Evolutionary conservation across 305 asterid genomes (phyloP).

Genomic region (Solanum hybrid): DNA sequence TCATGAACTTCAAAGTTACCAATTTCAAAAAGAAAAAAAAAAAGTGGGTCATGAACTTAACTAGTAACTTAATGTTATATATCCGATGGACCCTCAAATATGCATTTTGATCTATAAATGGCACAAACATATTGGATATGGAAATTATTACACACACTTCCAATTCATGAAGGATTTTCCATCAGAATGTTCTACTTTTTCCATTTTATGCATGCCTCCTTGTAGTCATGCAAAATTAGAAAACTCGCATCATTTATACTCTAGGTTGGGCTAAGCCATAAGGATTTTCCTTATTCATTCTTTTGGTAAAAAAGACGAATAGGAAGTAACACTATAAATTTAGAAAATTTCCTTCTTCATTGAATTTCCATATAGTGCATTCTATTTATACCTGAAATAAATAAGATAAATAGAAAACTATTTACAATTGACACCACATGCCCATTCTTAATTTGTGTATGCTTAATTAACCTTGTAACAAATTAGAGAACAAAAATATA

Average conservation of each 20-base stretch:
- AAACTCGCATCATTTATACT: neutral
- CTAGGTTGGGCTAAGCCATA: neutral
- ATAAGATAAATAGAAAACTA: neutral
- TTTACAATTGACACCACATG: neutral
- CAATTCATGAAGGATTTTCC: neutral
- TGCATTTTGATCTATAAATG: neutral
- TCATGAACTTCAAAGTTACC: neutral
- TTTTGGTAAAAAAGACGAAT: neutral
- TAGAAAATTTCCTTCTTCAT: neutral
- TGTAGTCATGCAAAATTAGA: neutral
- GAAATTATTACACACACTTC: neutral
- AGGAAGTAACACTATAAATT: neutral
- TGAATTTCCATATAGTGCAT: neutral
- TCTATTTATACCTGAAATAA: neutral
- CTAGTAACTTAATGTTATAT: neutral
- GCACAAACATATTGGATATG: neutral
- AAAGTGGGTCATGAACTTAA: neutral
- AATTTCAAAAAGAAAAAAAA: no score
- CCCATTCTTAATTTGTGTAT: neutral
- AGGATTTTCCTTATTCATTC: neutral
- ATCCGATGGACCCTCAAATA: neutral
- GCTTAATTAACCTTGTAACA: neutral
- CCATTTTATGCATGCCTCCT: neutral
- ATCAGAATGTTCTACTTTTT: neutral
- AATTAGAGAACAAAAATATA: neutral